A percentile compares a stretch with the other conserved stretches of the same genome.
Conservation (phyloP, 169 alveolate genomes). For the Nephromyces sp. region DNA sequence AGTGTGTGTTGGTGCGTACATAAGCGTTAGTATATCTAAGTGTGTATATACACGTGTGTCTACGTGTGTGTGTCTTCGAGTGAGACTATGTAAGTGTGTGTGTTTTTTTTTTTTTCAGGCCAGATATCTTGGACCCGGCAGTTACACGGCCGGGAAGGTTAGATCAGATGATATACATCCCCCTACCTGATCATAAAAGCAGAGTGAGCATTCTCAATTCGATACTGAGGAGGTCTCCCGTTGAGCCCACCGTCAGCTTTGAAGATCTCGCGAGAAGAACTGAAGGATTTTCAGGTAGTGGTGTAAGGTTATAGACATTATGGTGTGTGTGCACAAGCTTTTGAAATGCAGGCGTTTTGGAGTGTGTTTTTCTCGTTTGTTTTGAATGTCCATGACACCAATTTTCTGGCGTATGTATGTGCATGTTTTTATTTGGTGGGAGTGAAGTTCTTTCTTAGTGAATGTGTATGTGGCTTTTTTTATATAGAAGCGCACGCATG, state of each 20-base stretch:
- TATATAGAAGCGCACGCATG: too few relatives aligned
- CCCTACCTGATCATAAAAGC: constrained; percentile 90
- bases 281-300: constrained; percentile 86
- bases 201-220: constrained; percentile 89
- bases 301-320: constrained; percentile 52
- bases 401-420: too few relatives aligned
- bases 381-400: too few relatives aligned
- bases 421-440: too few relatives aligned
- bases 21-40: too few relatives aligned
- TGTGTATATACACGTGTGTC: too few relatives aligned
- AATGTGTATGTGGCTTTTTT: too few relatives aligned
- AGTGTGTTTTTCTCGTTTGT: too few relatives aligned
- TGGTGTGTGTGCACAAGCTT: neutral
- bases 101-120: constrained; percentile 54
- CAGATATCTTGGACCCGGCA: constrained; percentile 92
- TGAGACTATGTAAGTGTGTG: too few relatives aligned
- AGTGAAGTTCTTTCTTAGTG: too few relatives aligned
- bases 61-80: too few relatives aligned
- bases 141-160: constrained; percentile 94
- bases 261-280: constrained; percentile 81
- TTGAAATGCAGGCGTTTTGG: neutral
- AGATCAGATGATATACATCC: constrained; percentile 92
- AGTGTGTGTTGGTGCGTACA: too few relatives aligned
- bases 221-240: constrained; percentile 67
- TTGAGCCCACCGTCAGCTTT: constrained; percentile 52